Base-by-base conservation (phyloP, 2,329 filamentous ascomycete species). In the Aspergillus arachidicola region DNA sequence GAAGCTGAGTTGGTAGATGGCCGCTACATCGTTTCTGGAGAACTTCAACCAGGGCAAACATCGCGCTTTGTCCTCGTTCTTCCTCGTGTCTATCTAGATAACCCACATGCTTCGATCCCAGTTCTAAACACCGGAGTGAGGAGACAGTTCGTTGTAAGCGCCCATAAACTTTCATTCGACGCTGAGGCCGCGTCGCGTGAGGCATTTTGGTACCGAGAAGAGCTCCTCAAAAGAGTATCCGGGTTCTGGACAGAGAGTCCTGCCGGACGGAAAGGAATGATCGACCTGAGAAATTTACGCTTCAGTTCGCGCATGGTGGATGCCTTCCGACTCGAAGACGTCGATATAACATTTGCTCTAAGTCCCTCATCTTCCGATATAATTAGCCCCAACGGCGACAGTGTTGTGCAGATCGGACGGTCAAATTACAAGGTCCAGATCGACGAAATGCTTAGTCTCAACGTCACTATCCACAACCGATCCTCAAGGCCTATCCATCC, bases 91-190 rank as follows among this genome's bases (percentile, higher is more conserved):
- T 91, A 91, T 73, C 77, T 97, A 23, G 84, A 89, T n/a, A 87
- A 95, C 65, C 89, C 92, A 3, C 87, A 93, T 72, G 89, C 89
- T 1, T 83, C 90, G 1, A 91, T 97, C 45, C 94, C 93, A 0
- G 89, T 88, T 1, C 83, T 97, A 11, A 93, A 94, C 68, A 90
- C 91, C 0, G 88, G 90, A 0, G 88, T 90, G n/a, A 90, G 93
- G 73, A 87, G 93, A n/a, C 94, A 97, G 73, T 97, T 96, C 71
- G 92, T 97, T 34, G 92, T 97, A 50, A 95, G 91, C 76, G 87
- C 89, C 19, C 89, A 87, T 73, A 91, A 91, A 70, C 87, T 94
- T 61, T 89, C 91, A 0, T 91, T 92, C 0, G 92, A 95, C 67
- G 86, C 86, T 50, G 94, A 97, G 78, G 87, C 91, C 38, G 86